Evolutionary conservation across 2,329 filamentous ascomycete genomes (phyloP), one percentile per base, ranked within the genome.

Genomic region (Stenocarpella maydis): DNA sequence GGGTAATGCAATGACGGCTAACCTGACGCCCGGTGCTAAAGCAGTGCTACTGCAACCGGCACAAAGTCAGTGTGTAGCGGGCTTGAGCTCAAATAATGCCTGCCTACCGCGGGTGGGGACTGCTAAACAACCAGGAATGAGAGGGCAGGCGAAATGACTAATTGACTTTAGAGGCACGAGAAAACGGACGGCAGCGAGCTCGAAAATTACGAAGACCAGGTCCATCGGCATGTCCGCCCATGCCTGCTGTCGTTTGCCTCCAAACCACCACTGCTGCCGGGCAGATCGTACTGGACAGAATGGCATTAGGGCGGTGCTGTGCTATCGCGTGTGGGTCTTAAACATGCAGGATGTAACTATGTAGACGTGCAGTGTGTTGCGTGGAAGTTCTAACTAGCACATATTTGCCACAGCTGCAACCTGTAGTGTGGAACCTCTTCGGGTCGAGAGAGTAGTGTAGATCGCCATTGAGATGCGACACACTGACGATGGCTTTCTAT

Each of bases 81-180:
- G 47, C 34, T 31, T 47, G 47, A 12, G 7, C 34, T 31, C 47
- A 31, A 65, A 31, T 53, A 53, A 53, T 50, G 37, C 37, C 41
- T 31, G 47, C 58, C 31, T 63, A 12, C 58, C 34, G 58, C 43
- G 41, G 58, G 58, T 63, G 58, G 58, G 58, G 28, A 49, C 58
- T 10, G 14, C 58, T 24, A 61, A 63, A n/a, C 58, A 58, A 67
- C 41, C 12, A 14, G 41, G 28, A 50, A 39, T 37, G 50, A n/a
- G n/a, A 45, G 15, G 50, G 39, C 64, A 66, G 65, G 65, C 65
- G 65, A 67, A 55, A 67, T 67, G 31, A 58, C 65, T 37, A 37
- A 37, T 49, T 63, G 43, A 37, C n/a, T 8, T 8, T 34, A 19
- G 52, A 55, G 64, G 12, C n/a, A 37, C 39, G 3, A 37, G 50